Evolutionary conservation across 1,284 basidiomycete genomes (phyloP).

Genomic region (Ustilago curta): DNA sequence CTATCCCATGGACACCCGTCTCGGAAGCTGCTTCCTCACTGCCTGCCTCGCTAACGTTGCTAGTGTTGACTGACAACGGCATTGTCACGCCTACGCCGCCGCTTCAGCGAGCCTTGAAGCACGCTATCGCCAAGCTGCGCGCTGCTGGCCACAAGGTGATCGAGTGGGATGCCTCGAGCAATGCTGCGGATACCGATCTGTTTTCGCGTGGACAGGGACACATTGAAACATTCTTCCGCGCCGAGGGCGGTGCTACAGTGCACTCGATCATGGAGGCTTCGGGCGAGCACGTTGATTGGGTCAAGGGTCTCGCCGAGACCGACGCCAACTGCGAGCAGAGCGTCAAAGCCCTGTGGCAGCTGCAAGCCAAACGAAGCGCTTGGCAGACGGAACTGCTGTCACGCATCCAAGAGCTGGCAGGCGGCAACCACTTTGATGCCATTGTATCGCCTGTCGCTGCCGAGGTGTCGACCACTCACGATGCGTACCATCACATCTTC

Average conservation of each 20-base stretch:
- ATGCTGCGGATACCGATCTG: constrained; percentile 26
- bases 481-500: constrained; percentile 50
- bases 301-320: constrained; percentile 28
- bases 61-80: constrained; percentile 77
- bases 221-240: constrained; percentile 46
- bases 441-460: constrained; percentile 48
- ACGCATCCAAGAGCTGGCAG: constrained; percentile 21
- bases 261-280: constrained; percentile 45
- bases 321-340: constrained; percentile 13
- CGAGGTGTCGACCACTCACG: constrained; percentile 38
- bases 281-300: constrained; percentile 51
- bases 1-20: constrained; percentile 53
- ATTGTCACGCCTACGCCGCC: constrained; percentile 79
- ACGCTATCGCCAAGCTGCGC: constrained; percentile 75
- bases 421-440: constrained; percentile 35
- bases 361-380: constrained; percentile 38
- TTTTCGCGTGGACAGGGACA: constrained; percentile 20
- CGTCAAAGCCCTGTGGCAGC: constrained; percentile 42
- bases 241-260: constrained; percentile 47
- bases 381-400: constrained; percentile 43
- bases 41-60: constrained; percentile 73
- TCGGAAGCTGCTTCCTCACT: not conserved
- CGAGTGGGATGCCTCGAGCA: constrained; percentile 70
- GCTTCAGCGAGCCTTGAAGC: constrained; percentile 76
- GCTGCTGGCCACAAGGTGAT: constrained; percentile 77